These are phyloP conservation scores for Neurospora tetraspora DNA, from an alignment of 495 filamentous ascomycete species.

Conservation along the genomic window DNA sequence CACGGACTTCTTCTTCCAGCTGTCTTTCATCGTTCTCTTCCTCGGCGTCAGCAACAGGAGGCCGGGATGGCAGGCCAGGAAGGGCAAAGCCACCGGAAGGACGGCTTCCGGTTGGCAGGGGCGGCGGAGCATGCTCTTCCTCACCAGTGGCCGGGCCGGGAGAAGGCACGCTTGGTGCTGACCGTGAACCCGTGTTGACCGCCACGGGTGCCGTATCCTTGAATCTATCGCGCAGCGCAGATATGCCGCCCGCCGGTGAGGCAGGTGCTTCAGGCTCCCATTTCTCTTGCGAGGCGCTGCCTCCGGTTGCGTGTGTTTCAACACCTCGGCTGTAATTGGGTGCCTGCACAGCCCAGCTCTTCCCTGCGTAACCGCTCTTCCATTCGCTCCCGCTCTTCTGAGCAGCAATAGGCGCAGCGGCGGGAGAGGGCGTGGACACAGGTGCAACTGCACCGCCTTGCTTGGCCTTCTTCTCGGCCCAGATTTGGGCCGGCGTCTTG, in stretches of 20 bases:
- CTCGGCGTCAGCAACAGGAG: conserved; percentile 43
- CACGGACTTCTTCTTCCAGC: conserved; percentile 29
- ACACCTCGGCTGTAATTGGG: conserved; percentile 56
- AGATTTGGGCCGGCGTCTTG: conserved; percentile 92
- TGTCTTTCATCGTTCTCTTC: conserved; percentile 45
- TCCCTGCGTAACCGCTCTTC: conserved; percentile 84
- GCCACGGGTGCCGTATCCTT: conserved; percentile 57
- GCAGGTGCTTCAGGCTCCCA: conserved; percentile 27
- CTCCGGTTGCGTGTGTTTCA: conserved; percentile 48
- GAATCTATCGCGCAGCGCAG: conserved; percentile 68
- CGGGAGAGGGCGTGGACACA: conserved; percentile 26
- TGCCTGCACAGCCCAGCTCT: conserved; percentile 80
- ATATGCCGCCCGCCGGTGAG: conserved; percentile 49
- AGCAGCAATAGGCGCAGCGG: conserved; percentile 43
- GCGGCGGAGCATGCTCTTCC: conserved; percentile 37
- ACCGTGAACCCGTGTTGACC: conserved; percentile 33
- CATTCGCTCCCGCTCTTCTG: conserved; percentile 70
- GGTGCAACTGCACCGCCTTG: conserved; percentile 49
- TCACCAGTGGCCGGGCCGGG: conserved; percentile 18
- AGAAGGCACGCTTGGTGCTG: conserved; percentile 26
- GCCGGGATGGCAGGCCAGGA: conserved; percentile 58
- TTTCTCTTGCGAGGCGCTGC: conserved; percentile 34
- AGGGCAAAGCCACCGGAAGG: conserved; percentile 61
- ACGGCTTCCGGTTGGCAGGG: conserved; percentile 50
- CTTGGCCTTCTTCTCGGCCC: conserved; percentile 91